Evolutionary conservation across 2,329 filamentous ascomycete genomes (phyloP), one percentile per base, ranked within the genome.

Genomic region (Lasiodiplodia sp.): DNA sequence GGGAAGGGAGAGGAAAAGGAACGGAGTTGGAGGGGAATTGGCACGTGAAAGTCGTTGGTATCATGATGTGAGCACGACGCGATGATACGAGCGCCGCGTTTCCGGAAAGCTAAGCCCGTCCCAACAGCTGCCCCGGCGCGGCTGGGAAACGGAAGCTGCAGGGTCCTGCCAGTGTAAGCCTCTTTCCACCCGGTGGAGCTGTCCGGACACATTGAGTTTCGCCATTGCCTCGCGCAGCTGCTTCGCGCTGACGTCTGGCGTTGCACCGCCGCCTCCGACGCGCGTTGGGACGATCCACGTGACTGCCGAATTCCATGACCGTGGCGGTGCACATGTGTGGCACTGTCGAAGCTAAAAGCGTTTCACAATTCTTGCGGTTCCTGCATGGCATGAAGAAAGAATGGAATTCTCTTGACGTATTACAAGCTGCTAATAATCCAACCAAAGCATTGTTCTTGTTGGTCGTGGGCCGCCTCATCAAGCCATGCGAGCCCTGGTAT

Each of bases 391-490:
- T 52, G 44, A 18, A 51, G 44, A 38, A 64, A 47, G 10, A 34
- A 52, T 64, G n/a, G 25, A 64, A 16, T 64, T 64, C 47, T 34
- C 25, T 51, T 49, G 58, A 40, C 58, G 21, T 31, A 64, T 64
- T 64, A 64, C 60, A 64, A 34, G 31, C 31, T 52, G 11, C 10
- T 23, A 28, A 18, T 64, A 64, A 25, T 64, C 44, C 47, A 31
- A 37, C 47, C 6, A 64, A 62, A 31, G 23, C 6, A 34, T 10
- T 34, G 31, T 21, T n/a, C n/a, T 23, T 37, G n/a, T 51, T 25
- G 60, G 58, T 63, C 40, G 44, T 63, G 58, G 58, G 58, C 58
- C 58, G 58, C 58, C 25, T 60, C 57, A 37, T 63, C 38, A 49
- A 34, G 10, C 40, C 40, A 51, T 14, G 3, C 60, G 31, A 23